Conservation (phyloP, 371 early-diverging fungal genomes). For the Mucor velutinosus region DNA sequence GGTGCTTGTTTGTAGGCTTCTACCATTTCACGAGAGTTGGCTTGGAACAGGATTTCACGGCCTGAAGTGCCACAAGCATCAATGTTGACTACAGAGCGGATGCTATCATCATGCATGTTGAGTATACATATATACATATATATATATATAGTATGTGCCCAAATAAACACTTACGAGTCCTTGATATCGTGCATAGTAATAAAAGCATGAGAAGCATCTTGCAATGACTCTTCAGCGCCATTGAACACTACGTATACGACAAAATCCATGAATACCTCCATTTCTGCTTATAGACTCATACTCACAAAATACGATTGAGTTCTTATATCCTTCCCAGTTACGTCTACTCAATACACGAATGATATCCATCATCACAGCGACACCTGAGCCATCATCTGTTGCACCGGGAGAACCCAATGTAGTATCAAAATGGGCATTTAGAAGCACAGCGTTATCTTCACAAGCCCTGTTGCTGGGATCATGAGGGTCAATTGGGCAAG, state of each 20-base stretch:
- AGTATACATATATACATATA: neutral
- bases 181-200: slow-evolving; percentile 66
- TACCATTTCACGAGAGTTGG: slow-evolving; percentile 70
- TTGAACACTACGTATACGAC: slow-evolving; percentile 60
- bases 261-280: neutral
- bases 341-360: slow-evolving; percentile 63
- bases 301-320: slow-evolving; percentile 65
- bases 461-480: slow-evolving; percentile 35
- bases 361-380: slow-evolving; percentile 75
- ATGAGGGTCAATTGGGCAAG: slow-evolving; percentile 56
- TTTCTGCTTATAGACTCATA: neutral
- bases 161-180: slow-evolving; percentile 42
- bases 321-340: slow-evolving; percentile 54
- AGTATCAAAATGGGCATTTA: slow-evolving; percentile 78
- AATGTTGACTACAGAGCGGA: slow-evolving; percentile 72
- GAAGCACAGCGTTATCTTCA: slow-evolving; percentile 65
- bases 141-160: too few species aligned
- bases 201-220: slow-evolving; percentile 79
- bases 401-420: slow-evolving; percentile 64
- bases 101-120: slow-evolving; percentile 24
- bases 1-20: slow-evolving; percentile 72
- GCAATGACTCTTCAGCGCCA: slow-evolving; percentile 80
- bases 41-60: slow-evolving; percentile 77
- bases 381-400: slow-evolving; percentile 72
- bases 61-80: slow-evolving; percentile 78